Percentiles rank a stretch among this genome's conserved stretches.
These are phyloP conservation scores for Boletus sp. DNA, from an alignment of 768 basidiomycete genomes.

Conservation along the genomic window DNA sequence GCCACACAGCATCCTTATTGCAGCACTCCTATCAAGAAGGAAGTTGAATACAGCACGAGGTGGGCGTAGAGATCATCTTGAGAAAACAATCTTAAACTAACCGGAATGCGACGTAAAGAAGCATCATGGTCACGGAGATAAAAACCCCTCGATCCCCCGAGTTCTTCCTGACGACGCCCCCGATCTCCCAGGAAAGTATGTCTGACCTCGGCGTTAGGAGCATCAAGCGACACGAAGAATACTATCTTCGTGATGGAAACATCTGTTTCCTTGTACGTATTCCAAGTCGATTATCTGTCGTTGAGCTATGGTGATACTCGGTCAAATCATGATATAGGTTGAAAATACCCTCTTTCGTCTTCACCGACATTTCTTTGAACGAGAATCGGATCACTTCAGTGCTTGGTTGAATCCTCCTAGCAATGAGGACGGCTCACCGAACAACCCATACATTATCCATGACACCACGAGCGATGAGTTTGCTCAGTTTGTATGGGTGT, in stretches of 20 bases:
- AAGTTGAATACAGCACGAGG: slow-evolving; percentile 12
- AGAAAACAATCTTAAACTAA: slow-evolving; percentile 7
- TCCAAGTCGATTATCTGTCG: not conserved
- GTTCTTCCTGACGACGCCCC: not conserved
- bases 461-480: slow-evolving; percentile 41
- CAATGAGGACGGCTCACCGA: not conserved
- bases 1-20: not conserved
- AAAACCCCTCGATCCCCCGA: not conserved
- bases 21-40: not conserved
- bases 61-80: slow-evolving; percentile 6
- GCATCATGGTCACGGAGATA: slow-evolving; percentile 10
- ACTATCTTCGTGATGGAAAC: slow-evolving; percentile 56
- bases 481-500: slow-evolving; percentile 49
- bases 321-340: slow-evolving; percentile 31
- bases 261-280: slow-evolving; percentile 50
- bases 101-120: slow-evolving; percentile 3
- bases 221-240: slow-evolving; percentile 33
- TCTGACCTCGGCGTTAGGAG: slow-evolving; percentile 11
- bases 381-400: slow-evolving; percentile 34
- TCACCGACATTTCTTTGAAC: slow-evolving; percentile 38
- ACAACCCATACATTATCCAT: slow-evolving; percentile 9
- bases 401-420: slow-evolving; percentile 18
- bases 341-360: slow-evolving; percentile 33
- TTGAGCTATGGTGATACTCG: not conserved
- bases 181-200: not conserved